Conservation (phyloP, 352 stramenopile species). For the Phytophthora capsici region DNA sequence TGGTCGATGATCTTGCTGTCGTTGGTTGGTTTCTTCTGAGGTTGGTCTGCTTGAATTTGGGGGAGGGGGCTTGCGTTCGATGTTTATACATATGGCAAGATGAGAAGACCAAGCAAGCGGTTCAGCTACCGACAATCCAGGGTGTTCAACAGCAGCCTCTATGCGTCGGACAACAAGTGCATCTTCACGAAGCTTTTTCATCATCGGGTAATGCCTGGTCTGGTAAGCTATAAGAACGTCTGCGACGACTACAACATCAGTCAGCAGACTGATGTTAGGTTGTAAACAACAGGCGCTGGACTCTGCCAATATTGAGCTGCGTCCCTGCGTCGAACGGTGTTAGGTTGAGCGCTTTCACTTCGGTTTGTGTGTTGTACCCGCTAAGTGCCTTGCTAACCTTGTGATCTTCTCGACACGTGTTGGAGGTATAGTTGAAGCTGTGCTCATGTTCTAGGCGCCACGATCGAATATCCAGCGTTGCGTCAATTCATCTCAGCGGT, state of each 20-base stretch:
- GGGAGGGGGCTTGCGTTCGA: neutral
- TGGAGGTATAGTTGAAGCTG: conserved; percentile 25
- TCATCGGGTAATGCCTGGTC: neutral
- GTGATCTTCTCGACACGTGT: neutral
- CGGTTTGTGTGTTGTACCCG: too few relatives aligned
- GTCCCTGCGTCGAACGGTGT: too few relatives aligned
- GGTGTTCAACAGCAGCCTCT: neutral
- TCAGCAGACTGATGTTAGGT: neutral
- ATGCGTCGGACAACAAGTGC: too few relatives aligned
- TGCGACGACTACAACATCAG: too few relatives aligned
- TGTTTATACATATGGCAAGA: neutral
- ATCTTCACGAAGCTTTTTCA: neutral
- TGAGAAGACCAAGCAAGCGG: neutral
- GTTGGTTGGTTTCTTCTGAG: neutral
- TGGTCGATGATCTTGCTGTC: neutral
- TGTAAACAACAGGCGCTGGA: neutral
- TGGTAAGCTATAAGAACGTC: conserved; percentile 1
- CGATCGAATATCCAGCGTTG: conserved; percentile 15
- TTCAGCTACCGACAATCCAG: neutral
- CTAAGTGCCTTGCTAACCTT: too few relatives aligned
- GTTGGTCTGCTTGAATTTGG: neutral
- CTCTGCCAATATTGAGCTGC: neutral
- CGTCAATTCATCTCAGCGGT: neutral
- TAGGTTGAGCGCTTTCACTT: too few relatives aligned
- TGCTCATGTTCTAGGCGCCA: conserved; percentile 19